Evolutionary conservation across 2,329 filamentous ascomycete genomes (phyloP).

Genomic region (Remersonia thermophila): DNA sequence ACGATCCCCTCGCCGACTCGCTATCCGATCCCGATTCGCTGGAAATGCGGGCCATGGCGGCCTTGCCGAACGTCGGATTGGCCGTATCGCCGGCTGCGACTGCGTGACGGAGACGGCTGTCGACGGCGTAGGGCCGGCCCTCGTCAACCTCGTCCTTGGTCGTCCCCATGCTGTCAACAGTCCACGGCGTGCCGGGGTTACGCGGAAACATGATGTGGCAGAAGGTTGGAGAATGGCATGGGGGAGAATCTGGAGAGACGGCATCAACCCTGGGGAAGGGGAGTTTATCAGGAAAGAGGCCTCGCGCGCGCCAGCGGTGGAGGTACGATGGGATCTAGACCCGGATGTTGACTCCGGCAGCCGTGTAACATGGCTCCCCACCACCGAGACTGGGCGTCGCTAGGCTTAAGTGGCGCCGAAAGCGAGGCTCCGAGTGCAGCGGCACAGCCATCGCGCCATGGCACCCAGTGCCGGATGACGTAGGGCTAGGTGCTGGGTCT

Average conservation of each 20-base stretch:
- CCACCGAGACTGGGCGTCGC: background rate
- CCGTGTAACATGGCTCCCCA: background rate
- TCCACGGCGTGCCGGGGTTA: too few relatives aligned
- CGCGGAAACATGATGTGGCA: too few relatives aligned
- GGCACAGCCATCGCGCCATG: constrained; percentile 2
- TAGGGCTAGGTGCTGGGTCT: background rate
- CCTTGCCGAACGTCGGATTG: constrained; percentile 1
- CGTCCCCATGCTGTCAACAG: background rate
- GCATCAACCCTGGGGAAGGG: too few relatives aligned
- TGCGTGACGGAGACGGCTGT: background rate
- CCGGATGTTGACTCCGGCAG: background rate
- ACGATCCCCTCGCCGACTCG: constrained; percentile 5
- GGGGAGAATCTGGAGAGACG: too few relatives aligned
- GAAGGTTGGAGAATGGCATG: too few relatives aligned
- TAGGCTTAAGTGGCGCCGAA: background rate
- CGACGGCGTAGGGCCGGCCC: background rate
- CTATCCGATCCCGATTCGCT: background rate
- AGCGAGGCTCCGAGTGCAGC: background rate
- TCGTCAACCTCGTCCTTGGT: background rate
- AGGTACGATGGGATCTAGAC: too few relatives aligned
- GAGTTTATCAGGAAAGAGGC: too few relatives aligned
- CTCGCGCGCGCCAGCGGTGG: too few relatives aligned
- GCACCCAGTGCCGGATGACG: background rate
- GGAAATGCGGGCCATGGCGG: background rate
- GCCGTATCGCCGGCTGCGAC: background rate